Evolutionary conservation across 805 yeast genomes (phyloP).

Genomic region (Candida maris): DNA sequence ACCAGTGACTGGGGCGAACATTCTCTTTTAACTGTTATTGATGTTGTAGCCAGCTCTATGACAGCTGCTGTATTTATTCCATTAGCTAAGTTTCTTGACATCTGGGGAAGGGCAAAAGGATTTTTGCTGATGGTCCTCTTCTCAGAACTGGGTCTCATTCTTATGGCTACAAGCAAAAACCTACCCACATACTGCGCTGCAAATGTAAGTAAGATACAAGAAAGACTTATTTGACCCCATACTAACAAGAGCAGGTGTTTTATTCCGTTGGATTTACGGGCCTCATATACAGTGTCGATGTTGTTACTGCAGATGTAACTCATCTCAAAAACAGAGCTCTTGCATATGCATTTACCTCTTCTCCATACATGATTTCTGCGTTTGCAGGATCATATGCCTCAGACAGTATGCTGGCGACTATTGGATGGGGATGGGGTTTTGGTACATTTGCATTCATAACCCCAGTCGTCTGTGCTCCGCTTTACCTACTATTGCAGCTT

Average conservation of each 20-base stretch:
- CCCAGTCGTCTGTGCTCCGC: conserved; percentile 36
- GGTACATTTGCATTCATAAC: conserved; percentile 46
- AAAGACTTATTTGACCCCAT: neutral
- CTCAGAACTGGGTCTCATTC: conserved; percentile 25
- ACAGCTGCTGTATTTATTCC: conserved; percentile 34
- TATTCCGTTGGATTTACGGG: conserved; percentile 26
- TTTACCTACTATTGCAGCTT: conserved; percentile 25
- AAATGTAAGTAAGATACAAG: neutral
- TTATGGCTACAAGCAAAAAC: conserved; percentile 28
- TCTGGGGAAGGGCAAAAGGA: conserved; percentile 32
- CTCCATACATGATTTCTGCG: conserved; percentile 33
- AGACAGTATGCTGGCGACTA: conserved; percentile 36
- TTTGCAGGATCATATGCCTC: conserved; percentile 31
- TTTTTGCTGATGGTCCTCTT: conserved; percentile 21
- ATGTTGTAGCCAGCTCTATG: conserved; percentile 10
- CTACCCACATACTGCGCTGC: conserved; percentile 28
- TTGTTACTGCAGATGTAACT: conserved; percentile 29
- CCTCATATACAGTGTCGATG: conserved; percentile 26
- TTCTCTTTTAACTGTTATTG: neutral
- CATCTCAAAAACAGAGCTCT: conserved; percentile 31
- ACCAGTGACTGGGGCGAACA: conserved; percentile 20
- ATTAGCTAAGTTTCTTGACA: conserved; percentile 24
- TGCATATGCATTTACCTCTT: conserved; percentile 26
- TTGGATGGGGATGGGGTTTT: conserved; percentile 54
- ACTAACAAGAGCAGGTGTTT: conserved; percentile 21